Evolutionary conservation across 2,329 filamentous ascomycete species (phyloP).

Genomic region (Kalmusia sp.): DNA sequence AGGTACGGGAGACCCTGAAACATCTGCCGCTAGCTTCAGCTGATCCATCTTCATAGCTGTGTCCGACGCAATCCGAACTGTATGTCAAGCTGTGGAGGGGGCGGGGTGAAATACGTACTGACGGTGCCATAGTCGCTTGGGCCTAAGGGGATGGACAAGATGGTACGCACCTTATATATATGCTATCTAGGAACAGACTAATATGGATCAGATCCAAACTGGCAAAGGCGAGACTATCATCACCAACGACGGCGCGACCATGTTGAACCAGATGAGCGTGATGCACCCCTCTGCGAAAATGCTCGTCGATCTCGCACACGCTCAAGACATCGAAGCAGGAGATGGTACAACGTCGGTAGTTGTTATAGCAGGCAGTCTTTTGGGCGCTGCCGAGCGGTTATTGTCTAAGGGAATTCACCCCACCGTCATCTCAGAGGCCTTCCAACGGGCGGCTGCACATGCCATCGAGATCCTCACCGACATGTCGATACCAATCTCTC

Average conservation of each 20-base stretch:
- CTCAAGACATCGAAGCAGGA: conserved; percentile 97
- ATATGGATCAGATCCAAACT: conserved; percentile 74
- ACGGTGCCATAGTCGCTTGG: conserved; percentile 72
- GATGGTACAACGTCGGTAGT: conserved; percentile 98
- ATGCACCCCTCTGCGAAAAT: conserved; percentile 99
- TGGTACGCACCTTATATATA: conserved; percentile 60
- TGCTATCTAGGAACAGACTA: conserved; percentile 7
- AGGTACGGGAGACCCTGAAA: conserved; percentile 64
- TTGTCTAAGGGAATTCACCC: conserved; percentile 92
- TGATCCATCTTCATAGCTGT: conserved; percentile 68
- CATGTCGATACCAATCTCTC: conserved; percentile 92
- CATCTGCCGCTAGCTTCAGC: conserved; percentile 19
- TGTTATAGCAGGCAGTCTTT: conserved; percentile 92
- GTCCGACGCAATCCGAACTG: conserved; percentile 93
- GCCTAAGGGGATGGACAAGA: conserved; percentile 98
- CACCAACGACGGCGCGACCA: conserved; percentile 99
- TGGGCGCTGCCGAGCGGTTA: conserved; percentile 91
- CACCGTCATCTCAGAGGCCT: conserved; percentile 95
- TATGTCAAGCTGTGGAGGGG: conserved; percentile 47
- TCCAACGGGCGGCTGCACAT: conserved; percentile 90
- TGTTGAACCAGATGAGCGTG: conserved; percentile 98
- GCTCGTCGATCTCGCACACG: conserved; percentile 95
- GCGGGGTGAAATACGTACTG: conserved; percentile 31
- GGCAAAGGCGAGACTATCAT: conserved; percentile 98
- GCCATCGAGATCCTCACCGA: conserved; percentile 89